A percentile compares a stretch with the other conserved stretches of the same genome.
Evolutionary conservation across 2,329 filamentous ascomycete species (phyloP).

Genomic region (Botryotinia calthae): DNA sequence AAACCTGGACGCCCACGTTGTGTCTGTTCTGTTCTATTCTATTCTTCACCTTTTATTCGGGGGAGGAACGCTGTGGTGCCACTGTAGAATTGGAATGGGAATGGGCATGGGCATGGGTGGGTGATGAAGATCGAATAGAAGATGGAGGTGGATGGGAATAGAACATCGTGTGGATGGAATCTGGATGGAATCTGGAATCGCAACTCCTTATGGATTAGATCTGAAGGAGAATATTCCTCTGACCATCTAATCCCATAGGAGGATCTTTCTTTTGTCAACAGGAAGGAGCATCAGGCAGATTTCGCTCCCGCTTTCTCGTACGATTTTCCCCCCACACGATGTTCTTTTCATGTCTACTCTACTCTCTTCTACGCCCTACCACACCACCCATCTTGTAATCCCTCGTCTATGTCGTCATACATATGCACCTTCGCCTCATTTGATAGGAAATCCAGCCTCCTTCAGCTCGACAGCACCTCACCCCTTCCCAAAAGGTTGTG

Average conservation of each 20-base stretch:
- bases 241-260: not conserved
- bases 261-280: not conserved
- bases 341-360: too few relatives aligned
- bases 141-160: not conserved
- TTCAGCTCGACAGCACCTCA: not conserved
- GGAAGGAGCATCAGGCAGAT: not conserved
- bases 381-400: not conserved
- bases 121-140: not conserved
- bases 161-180: not conserved
- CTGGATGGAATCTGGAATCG: not conserved
- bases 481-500: not conserved
- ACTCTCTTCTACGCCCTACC: not conserved
- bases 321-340: not conserved
- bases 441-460: not conserved
- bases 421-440: not conserved
- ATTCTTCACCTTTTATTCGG: not conserved
- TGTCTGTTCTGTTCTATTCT: not conserved
- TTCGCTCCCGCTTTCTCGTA: not conserved
- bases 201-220: not conserved
- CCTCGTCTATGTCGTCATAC: not conserved
- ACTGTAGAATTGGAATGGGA: not conserved
- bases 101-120: not conserved
- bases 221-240: not conserved
- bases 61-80: not conserved
- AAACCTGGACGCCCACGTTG: slow-evolving; percentile 16